A percentile compares a stretch with the other conserved stretches of the same genome.
phyloP scores from a whole-genome alignment of 495 filamentous ascomycete species.

The Penicillium samsonianum region DNA sequence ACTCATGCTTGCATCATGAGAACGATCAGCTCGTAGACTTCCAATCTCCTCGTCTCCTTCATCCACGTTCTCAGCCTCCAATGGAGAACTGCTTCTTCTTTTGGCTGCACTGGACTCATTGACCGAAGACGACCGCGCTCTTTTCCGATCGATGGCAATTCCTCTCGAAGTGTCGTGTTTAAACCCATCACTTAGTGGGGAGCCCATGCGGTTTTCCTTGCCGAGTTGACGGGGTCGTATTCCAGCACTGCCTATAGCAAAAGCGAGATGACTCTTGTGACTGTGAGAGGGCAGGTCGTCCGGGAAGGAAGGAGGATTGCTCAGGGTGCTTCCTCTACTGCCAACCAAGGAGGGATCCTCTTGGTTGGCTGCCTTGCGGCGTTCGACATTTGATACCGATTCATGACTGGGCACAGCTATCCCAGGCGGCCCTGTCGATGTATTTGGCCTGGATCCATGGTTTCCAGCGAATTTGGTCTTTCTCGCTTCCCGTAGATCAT shows the following conservation, averaged over 20 bases:
- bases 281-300: conserved; percentile 19
- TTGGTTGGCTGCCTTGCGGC: conserved; percentile 26
- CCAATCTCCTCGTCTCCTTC: conserved; percentile 21
- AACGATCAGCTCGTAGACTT: conserved; percentile 30
- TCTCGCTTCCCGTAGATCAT: conserved; percentile 49
- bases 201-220: conserved; percentile 15
- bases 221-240: conserved; percentile 6
- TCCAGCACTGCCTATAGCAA: conserved; percentile 17
- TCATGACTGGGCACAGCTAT: conserved; percentile 49
- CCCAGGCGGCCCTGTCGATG: conserved; percentile 40
- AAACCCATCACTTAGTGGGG: conserved; percentile 16
- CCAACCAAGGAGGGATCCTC: conserved; percentile 30
- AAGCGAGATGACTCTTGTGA: conserved; percentile 13
- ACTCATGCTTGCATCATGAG: conserved; percentile 44
- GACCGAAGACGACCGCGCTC: conserved; percentile 30
- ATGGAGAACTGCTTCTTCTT: conserved; percentile 24
- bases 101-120: conserved; percentile 21
- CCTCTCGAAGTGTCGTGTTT: conserved; percentile 9
- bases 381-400: conserved; percentile 34
- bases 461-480: conserved; percentile 32
- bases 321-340: conserved; percentile 28
- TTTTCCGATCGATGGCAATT: conserved; percentile 22
- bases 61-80: conserved; percentile 20
- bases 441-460: conserved; percentile 34
- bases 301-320: conserved; percentile 17